A percentile compares a stretch with the other conserved stretches of the same genome.
phyloP scores from a whole-genome alignment of 805 yeast genomes.

The Candida parachauliodes region DNA sequence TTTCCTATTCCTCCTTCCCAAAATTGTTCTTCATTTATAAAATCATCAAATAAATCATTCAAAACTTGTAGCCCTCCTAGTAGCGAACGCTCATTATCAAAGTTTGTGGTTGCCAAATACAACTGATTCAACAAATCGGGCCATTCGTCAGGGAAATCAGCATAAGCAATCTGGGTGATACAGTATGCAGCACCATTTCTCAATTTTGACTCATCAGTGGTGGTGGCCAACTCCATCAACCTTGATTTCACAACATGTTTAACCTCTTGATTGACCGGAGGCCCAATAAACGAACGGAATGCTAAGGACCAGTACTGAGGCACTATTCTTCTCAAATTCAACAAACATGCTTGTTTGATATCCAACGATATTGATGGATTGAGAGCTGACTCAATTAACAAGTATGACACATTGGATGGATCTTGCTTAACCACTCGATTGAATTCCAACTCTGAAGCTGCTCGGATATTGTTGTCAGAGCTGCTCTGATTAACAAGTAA shows the following conservation, averaged over 20 bases:
- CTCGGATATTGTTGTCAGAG: conserved; percentile 51
- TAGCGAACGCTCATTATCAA: conserved; percentile 26
- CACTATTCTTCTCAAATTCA: conserved; percentile 64
- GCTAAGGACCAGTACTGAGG: conserved; percentile 82
- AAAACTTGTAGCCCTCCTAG: conserved; percentile 59
- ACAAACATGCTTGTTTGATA: conserved; percentile 58
- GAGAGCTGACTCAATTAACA: conserved; percentile 42
- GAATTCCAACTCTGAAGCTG: conserved; percentile 50
- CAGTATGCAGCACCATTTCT: conserved; percentile 68
- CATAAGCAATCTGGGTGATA: conserved; percentile 78
- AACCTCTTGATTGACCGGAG: conserved; percentile 50
- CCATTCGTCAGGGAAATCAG: conserved; percentile 97
- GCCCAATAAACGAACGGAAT: conserved; percentile 69
- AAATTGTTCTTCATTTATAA: conserved; percentile 82
- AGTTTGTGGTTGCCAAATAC: conserved; percentile 37
- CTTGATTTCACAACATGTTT: conserved; percentile 50
- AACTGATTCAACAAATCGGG: conserved; percentile 58
- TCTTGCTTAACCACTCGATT: conserved; percentile 38
- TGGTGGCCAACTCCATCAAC: conserved; percentile 46
- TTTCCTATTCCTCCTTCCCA: conserved; percentile 69
- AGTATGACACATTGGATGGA: conserved; percentile 45
- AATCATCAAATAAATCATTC: conserved; percentile 79
- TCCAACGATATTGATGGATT: conserved; percentile 25
- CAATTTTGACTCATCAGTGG: conserved; percentile 51
- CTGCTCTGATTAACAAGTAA: conserved; percentile 24